Percentiles rank a stretch among this genome's conserved stretches.
Evolutionary conservation across 495 filamentous ascomycete genomes (phyloP).

Genomic region (Monascus purpureus): DNA sequence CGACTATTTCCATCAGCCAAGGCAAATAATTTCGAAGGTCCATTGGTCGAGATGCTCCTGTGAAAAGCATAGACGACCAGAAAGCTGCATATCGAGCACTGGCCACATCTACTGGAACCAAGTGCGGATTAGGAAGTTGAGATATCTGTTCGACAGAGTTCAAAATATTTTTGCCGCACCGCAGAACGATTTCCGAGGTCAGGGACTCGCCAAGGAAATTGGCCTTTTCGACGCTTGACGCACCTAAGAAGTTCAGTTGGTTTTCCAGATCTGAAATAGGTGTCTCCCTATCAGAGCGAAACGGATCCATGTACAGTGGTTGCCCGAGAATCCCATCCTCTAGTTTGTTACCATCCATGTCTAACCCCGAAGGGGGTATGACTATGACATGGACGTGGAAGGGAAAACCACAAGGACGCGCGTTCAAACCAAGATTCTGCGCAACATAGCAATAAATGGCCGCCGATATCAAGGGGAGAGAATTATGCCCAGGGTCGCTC

Average conservation of each 20-base stretch:
- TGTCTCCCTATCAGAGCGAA: constrained; percentile 53
- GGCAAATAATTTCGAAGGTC: constrained; percentile 48
- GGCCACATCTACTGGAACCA: constrained; percentile 38
- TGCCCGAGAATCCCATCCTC: constrained; percentile 24
- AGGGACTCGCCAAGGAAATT: constrained; percentile 45
- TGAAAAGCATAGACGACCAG: constrained; percentile 62
- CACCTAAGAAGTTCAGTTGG: constrained; percentile 50
- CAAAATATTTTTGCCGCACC: constrained; percentile 71
- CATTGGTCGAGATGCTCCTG: constrained; percentile 26
- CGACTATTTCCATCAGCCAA: constrained; percentile 54
- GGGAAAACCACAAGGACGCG: constrained; percentile 61
- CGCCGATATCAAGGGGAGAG: constrained; percentile 65
- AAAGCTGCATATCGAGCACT: constrained; percentile 60
- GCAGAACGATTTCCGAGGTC: constrained; percentile 52
- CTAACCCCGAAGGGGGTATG: constrained; percentile 38
- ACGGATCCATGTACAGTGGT: constrained; percentile 76
- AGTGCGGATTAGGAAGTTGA: constrained; percentile 7
- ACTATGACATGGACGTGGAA: constrained; percentile 69
- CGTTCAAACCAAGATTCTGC: constrained; percentile 50
- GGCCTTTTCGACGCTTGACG: constrained; percentile 34
- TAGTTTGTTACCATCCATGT: constrained; percentile 48
- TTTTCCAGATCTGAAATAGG: constrained; percentile 39
- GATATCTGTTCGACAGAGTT: constrained; percentile 37
- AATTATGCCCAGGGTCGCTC: constrained; percentile 45
- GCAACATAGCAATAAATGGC: constrained; percentile 60